Conservation (phyloP, 192 early-diverging fungal genomes). For the Entrophospora sp. region DNA sequence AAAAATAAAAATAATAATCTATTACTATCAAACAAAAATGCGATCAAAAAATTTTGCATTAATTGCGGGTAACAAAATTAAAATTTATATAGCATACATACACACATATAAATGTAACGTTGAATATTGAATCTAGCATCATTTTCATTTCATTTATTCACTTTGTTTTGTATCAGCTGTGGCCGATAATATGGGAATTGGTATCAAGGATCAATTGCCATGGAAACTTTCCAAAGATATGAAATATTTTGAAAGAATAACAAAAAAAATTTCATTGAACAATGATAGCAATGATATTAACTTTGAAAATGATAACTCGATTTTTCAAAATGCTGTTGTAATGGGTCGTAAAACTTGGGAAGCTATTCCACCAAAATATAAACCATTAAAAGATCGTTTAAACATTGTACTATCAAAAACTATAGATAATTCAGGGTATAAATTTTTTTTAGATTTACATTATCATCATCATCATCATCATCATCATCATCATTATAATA, state of each 20-base stretch:
- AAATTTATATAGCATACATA: too few relatives aligned
- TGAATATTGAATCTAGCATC: too few relatives aligned
- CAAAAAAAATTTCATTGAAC: conserved; percentile 32
- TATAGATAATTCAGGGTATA: conserved; percentile 35
- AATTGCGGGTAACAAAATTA: too few relatives aligned
- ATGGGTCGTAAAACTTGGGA: conserved; percentile 95
- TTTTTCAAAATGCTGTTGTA: conserved; percentile 66
- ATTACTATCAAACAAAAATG: too few relatives aligned
- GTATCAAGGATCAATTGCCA: conserved; percentile 57
- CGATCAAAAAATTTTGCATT: too few relatives aligned
- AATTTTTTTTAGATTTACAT: not conserved
- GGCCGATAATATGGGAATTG: conserved; percentile 57
- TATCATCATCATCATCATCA: not conserved
- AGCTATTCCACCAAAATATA: conserved; percentile 72
- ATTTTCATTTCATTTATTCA: too few relatives aligned
- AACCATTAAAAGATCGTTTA: conserved; percentile 67
- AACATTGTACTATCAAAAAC: conserved; percentile 82
- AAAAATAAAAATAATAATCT: too few relatives aligned
- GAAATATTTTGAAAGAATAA: conserved; percentile 68
- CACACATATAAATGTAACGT: too few relatives aligned
- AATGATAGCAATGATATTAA: not conserved
- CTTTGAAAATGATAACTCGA: not conserved
- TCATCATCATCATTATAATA: not conserved
- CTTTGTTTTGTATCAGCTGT: too few relatives aligned
- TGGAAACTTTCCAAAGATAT: conserved; percentile 86